phyloP scores from a whole-genome alignment of 2,329 filamentous ascomycete species.

The Macrophomina tecta region DNA sequence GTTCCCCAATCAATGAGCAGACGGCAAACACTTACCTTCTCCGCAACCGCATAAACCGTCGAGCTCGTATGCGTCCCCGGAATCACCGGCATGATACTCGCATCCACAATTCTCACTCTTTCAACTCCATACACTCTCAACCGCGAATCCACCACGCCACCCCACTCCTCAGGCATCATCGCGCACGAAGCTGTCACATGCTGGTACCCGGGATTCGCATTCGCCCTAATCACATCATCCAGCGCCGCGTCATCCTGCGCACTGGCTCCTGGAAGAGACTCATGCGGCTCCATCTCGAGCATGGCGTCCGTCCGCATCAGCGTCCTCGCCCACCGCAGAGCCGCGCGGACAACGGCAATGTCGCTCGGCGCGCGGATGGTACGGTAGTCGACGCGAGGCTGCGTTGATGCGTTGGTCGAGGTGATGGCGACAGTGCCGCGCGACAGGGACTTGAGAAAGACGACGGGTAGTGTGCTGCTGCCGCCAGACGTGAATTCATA shows the following conservation, averaged over 20 bases:
- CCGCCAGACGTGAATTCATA: neutral
- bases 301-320: neutral
- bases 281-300: neutral
- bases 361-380: constrained; percentile 28
- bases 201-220: neutral
- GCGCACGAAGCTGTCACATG: neutral
- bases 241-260: constrained; percentile 38
- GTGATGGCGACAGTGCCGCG: neutral
- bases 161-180: constrained; percentile 39
- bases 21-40: neutral
- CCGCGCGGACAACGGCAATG: neutral
- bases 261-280: neutral
- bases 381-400: neutral
- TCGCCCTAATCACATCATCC: neutral
- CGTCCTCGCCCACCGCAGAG: neutral
- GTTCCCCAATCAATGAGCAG: neutral
- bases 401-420: neutral
- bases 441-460: neutral
- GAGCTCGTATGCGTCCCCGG: constrained; percentile 38
- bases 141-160: constrained; percentile 37
- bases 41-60: constrained; percentile 39
- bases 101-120: constrained; percentile 41
- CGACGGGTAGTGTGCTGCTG: neutral
- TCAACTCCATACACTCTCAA: constrained; percentile 37
- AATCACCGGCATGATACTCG: constrained; percentile 40